Evolutionary conservation across 75 land plant genomes (phyloP), one percentile per base, ranked within the genome.

Genomic region (Chamaecyparis obtusa): DNA sequence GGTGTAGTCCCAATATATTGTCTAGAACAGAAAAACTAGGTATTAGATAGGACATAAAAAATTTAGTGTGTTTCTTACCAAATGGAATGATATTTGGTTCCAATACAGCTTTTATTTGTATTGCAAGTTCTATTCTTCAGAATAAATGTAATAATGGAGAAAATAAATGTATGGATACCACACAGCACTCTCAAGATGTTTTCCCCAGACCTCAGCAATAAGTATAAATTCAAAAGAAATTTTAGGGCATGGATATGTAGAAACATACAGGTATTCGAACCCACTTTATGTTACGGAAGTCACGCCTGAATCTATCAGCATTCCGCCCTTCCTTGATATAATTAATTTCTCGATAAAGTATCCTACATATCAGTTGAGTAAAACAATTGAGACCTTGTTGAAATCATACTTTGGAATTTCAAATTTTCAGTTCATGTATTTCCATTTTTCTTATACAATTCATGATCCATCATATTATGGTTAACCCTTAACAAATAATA

Each of bases 321-420:
- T 96, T 98, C 85, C 94, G 91, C 51, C 99, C 99, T 94, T 98
- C 99, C 89, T 96, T 98, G 51, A 98, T 93, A 87, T 98, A 98
- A 82, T 98, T 96, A 86, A 98, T 98, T 91, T 98, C 99, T 87
- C 94, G 93, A 87, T 98, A 98, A 90, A 98, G 87, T 86, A 96
- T 95, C 91, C 99, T 98, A 94, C 69, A 86, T 86, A 51, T 35
- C 21, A 9, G 33, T 81, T 46, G 48, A 41, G 54, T 81, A 27
- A n/a, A 44, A 46, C 32, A 81, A 19, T 51, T 46, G 16, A 80
- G 48, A 81, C n/a, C 32, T 81, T 13, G 11, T n/a, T 44, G 51
- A 81, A 79, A 81, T n/a, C 33, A 44, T 46, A 46, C 30, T n/a
- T 81, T 46, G 32, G 15, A 49, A 81, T 81, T 81, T 13, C 54